phyloP scores from a whole-genome alignment of 345 rosid genomes.

The Citrus reticulata region DNA sequence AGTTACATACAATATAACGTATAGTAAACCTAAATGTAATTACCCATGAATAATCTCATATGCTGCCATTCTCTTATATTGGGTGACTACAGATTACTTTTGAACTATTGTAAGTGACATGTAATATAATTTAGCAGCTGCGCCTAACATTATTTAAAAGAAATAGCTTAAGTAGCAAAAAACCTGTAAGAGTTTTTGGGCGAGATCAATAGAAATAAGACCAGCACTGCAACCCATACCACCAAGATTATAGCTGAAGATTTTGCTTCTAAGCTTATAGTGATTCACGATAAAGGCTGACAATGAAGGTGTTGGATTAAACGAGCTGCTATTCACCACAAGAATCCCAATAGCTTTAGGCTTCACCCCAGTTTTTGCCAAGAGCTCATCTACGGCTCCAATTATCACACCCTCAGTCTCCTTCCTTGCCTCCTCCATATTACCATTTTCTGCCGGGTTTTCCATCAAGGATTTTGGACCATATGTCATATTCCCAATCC shows the following conservation, averaged over 20 bases:
- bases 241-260: constrained; percentile 21
- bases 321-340: constrained; percentile 36
- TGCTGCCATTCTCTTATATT: too few relatives aligned
- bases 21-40: too few relatives aligned
- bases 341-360: not conserved
- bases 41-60: too few relatives aligned
- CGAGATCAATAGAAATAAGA: constrained; percentile 29
- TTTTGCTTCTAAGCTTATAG: constrained; percentile 33
- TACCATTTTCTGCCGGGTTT: not conserved
- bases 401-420: constrained; percentile 36
- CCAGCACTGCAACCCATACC: constrained; percentile 23
- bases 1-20: too few relatives aligned
- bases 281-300: constrained; percentile 36
- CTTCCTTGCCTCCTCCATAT: constrained; percentile 29
- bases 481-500: too few relatives aligned
- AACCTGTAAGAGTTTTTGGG: constrained; percentile 31
- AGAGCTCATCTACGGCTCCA: constrained; percentile 30
- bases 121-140: too few relatives aligned
- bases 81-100: too few relatives aligned
- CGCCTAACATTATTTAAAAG: too few relatives aligned
- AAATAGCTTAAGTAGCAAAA: not conserved
- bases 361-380: constrained; percentile 31
- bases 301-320: constrained; percentile 34
- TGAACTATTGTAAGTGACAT: too few relatives aligned
- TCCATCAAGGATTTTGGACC: constrained; percentile 10